Conservation (phyloP, 2,329 filamentous ascomycete genomes). For the Cladophialophora chaetospira region DNA sequence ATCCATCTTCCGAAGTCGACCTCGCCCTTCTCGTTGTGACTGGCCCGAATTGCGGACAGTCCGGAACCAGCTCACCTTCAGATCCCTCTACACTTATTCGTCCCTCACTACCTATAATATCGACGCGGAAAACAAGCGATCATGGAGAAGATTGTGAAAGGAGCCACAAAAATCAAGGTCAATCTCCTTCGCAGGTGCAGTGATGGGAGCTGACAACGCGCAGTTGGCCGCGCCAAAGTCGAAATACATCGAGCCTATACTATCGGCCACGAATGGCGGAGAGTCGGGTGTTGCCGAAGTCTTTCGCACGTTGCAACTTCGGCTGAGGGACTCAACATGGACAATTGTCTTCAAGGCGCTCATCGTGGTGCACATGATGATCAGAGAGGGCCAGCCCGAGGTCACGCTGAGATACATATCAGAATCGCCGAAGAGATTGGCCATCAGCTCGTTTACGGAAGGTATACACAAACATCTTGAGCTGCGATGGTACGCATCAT, state of each 20-base stretch:
- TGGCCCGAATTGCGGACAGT: constrained; percentile 2
- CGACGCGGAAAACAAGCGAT: constrained; percentile 46
- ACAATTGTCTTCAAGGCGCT: constrained; percentile 99
- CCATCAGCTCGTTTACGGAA: constrained; percentile 89
- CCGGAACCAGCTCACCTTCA: not conserved
- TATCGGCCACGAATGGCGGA: constrained; percentile 90
- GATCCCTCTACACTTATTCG: not conserved
- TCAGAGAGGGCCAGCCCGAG: constrained; percentile 88
- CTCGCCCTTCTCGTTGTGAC: constrained; percentile 2
- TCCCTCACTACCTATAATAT: not conserved
- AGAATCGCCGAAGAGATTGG: constrained; percentile 77
- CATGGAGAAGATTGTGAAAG: constrained; percentile 99
- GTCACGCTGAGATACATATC: constrained; percentile 83
- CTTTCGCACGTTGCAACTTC: constrained; percentile 85
- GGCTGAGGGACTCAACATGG: constrained; percentile 95
- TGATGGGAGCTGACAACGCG: constrained; percentile 31
- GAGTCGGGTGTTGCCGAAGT: constrained; percentile 95
- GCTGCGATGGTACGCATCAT: not conserved
- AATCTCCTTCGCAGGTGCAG: constrained; percentile 18
- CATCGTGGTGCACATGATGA: constrained; percentile 96
- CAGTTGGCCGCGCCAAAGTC: constrained; percentile 95
- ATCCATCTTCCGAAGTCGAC: not conserved
- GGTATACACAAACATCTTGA: constrained; percentile 57
- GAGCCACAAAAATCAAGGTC: constrained; percentile 96
- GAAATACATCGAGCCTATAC: constrained; percentile 98